Percentiles rank a stretch among this genome's conserved stretches.
Evolutionary conservation across 164 flowering plant species (phyloP).

Genomic region (Amborella trichopoda): DNA sequence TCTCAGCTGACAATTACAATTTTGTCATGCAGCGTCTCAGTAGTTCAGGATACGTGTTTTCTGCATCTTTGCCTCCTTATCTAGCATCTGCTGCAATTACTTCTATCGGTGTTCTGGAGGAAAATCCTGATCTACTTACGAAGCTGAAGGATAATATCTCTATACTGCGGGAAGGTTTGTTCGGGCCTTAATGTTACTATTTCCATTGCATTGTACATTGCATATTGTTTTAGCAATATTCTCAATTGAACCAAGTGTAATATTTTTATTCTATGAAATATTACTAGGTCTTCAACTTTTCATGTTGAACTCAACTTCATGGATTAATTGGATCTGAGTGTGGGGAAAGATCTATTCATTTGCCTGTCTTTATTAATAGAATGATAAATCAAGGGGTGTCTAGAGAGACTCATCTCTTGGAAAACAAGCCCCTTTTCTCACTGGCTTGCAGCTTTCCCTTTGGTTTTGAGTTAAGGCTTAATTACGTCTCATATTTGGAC

Average conservation of each 20-base stretch:
- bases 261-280: no score
- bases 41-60: conserved; percentile 96
- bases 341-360: not conserved
- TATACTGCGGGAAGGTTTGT: conserved; percentile 57
- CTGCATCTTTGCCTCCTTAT: conserved; percentile 98
- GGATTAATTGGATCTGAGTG: not conserved
- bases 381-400: no score
- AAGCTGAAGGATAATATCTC: conserved; percentile 40
- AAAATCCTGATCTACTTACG: conserved; percentile 16
- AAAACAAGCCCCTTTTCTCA: no score
- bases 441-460: no score
- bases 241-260: not conserved
- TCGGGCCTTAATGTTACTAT: not conserved
- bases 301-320: not conserved
- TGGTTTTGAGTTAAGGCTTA: not conserved
- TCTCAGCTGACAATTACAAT: not conserved
- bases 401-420: no score
- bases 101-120: conserved; percentile 24
- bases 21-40: conserved; percentile 61
- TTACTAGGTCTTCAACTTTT: no score
- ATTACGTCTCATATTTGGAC: not conserved
- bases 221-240: not conserved
- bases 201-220: not conserved
- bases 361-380: not conserved
- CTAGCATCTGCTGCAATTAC: conserved; percentile 58